These are phyloP conservation scores for Dichomitus squalens DNA, from an alignment of 1,284 basidiomycete genomes.

Conservation along the genomic window DNA sequence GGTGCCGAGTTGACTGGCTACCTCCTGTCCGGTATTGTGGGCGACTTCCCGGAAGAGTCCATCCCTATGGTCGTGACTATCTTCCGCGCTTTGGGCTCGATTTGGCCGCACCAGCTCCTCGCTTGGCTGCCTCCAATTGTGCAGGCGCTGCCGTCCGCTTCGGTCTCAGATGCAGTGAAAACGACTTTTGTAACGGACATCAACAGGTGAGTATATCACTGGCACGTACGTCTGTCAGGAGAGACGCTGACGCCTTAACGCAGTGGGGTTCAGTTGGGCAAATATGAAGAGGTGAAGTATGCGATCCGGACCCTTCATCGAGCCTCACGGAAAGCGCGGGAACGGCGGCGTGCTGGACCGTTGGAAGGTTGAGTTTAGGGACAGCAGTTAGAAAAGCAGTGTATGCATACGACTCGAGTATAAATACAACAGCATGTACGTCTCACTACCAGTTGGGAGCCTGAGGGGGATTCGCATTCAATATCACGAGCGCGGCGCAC, in stretches of 20 bases:
- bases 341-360: conserved; percentile 57
- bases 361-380: conserved; percentile 38
- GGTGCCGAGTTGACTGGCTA: conserved; percentile 75
- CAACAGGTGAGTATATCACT: conserved; percentile 57
- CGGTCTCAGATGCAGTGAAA: conserved; percentile 72
- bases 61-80: conserved; percentile 77
- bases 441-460: not conserved
- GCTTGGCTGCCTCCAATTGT: conserved; percentile 75
- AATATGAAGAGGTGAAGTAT: conserved; percentile 81
- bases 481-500: not conserved
- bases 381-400: conserved; percentile 14
- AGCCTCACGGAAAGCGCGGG: conserved; percentile 68
- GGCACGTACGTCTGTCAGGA: not conserved
- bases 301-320: conserved; percentile 67
- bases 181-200: conserved; percentile 75
- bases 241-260: conserved; percentile 11
- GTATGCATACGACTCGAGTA: conserved; percentile 15
- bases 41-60: conserved; percentile 88
- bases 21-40: conserved; percentile 79
- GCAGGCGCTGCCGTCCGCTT: conserved; percentile 67
- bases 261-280: conserved; percentile 64
- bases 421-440: conserved; percentile 1
- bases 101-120: conserved; percentile 71
- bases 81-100: conserved; percentile 67
- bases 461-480: too few species aligned